Base-by-base conservation (phyloP, 2,329 filamentous ascomycete species). In the Beauveria asiatica region DNA sequence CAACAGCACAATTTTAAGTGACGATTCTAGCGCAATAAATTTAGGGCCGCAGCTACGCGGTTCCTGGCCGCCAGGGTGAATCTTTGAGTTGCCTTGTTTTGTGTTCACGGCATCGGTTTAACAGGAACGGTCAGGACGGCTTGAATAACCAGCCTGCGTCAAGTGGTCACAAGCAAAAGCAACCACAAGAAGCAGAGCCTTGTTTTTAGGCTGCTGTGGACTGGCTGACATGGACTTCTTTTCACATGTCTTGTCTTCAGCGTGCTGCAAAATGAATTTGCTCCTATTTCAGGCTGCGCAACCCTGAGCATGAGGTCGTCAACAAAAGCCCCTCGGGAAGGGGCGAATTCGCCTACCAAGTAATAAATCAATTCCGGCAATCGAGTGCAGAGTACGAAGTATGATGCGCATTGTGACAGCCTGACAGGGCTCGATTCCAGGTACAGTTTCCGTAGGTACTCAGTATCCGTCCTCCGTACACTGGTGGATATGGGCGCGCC, bases 391-490 rank as follows among this genome's bases (percentile, higher is more conserved):
- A 33, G 23, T 13, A 51, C 19, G 56, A 58, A 33, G 39, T n/a
- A 51, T 27, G 56, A 58, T 58, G 17, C 21, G 23, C 56, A 58
- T 58, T 25, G 37, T 45, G 37, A 25, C 56, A 51, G 13, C 37
- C 37, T 37, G 37, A 9, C 56, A 44, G 25, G 56, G 56, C 27
- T 46, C 41, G 53, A 42, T 58, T 58, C 45, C 37, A 7, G 45
- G 17, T 46, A 30, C 21, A 37, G 33, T 13, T 16, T 37, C 33
- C 33, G 33, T 16, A 37, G n/a, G n/a, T n/a, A n/a, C n/a, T n/a
- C 21, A 37, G 33, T 13, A 6, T 37, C 33, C 33, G 33, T 16
- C 16, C 33, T 16, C 11, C 3, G 33, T 37, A 16, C 33, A 37
- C 33, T 37, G 33, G 16, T 37, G 33, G 13, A 37, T 37, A 13